Evolutionary conservation across 1,284 basidiomycete genomes (phyloP).

Genomic region (Anthracocystis setariae): DNA sequence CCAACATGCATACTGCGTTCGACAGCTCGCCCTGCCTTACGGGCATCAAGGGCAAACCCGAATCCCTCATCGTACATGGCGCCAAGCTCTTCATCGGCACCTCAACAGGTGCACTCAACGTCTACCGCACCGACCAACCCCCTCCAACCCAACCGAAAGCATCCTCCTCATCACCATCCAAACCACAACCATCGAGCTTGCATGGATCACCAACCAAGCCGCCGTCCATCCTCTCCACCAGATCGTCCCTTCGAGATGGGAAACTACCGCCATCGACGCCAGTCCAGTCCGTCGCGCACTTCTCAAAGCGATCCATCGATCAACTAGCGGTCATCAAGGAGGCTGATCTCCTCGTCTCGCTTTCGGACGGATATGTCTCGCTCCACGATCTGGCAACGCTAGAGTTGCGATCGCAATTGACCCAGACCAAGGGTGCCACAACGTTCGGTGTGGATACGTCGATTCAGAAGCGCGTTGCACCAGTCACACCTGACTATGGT

Average conservation of each 20-base stretch:
- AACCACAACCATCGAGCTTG: constrained; percentile 10
- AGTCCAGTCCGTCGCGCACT: constrained; percentile 52
- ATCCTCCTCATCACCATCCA: constrained; percentile 3
- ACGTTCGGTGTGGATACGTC: constrained; percentile 80
- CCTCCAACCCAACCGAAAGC: neutral
- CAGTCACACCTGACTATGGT: constrained; percentile 31
- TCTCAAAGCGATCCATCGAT: constrained; percentile 80
- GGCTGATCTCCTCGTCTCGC: constrained; percentile 80
- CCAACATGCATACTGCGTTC: constrained; percentile 50
- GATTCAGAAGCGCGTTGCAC: constrained; percentile 68
- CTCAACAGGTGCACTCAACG: constrained; percentile 34
- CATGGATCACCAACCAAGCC: constrained; percentile 25
- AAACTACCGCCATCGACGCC: constrained; percentile 13
- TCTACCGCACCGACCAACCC: constrained; percentile 33
- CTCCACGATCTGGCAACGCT: constrained; percentile 74
- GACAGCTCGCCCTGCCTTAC: constrained; percentile 41
- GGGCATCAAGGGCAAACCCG: constrained; percentile 46
- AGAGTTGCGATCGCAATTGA: constrained; percentile 71
- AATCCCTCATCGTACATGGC: constrained; percentile 45
- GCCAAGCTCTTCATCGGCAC: constrained; percentile 59
- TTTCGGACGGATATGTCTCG: constrained; percentile 76
- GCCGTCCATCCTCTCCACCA: constrained; percentile 26
- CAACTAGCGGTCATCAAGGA: constrained; percentile 85
- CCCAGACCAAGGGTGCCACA: constrained; percentile 78
- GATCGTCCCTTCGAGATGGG: constrained; percentile 1